These are phyloP conservation scores for Pilaira anomala DNA, from an alignment of 192 early-diverging fungal species.

Conservation along the genomic window DNA sequence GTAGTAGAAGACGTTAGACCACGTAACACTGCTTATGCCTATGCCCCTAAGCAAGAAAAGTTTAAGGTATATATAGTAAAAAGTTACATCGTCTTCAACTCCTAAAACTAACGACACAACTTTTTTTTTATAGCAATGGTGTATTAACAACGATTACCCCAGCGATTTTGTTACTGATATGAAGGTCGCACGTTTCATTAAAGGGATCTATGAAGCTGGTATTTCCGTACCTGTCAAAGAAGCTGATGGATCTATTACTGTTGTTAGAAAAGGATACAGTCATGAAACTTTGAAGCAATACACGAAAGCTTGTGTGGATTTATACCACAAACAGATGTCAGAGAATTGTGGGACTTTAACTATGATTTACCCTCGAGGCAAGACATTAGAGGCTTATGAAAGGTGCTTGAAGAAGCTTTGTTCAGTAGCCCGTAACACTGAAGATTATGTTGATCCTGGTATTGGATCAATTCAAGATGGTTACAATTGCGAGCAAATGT, in stretches of 20 bases:
- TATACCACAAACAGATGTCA: neutral
- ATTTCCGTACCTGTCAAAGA: neutral
- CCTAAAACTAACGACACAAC: too few species aligned
- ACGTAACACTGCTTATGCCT: neutral
- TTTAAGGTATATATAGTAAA: conserved; percentile 7
- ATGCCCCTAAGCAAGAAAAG: neutral
- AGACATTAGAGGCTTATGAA: too few species aligned
- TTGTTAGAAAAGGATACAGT: neutral
- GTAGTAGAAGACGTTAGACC: neutral
- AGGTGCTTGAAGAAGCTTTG: too few species aligned
- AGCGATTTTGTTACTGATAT: neutral
- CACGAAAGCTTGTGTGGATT: neutral
- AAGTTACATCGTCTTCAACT: too few species aligned
- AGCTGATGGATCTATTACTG: neutral
- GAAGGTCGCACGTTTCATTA: neutral
- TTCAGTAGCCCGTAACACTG: too few species aligned
- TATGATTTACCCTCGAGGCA: too few species aligned
- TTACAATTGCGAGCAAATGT: neutral
- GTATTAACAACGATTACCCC: too few species aligned
- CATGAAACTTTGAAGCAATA: neutral
- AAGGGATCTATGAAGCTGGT: neutral
- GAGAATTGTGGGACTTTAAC: too few species aligned
- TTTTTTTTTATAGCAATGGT: too few species aligned
- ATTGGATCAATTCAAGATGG: neutral
- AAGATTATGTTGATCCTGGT: too few species aligned